Conservation (phyloP, 164 flowering plant species). For the Stephania cephalantha region DNA sequence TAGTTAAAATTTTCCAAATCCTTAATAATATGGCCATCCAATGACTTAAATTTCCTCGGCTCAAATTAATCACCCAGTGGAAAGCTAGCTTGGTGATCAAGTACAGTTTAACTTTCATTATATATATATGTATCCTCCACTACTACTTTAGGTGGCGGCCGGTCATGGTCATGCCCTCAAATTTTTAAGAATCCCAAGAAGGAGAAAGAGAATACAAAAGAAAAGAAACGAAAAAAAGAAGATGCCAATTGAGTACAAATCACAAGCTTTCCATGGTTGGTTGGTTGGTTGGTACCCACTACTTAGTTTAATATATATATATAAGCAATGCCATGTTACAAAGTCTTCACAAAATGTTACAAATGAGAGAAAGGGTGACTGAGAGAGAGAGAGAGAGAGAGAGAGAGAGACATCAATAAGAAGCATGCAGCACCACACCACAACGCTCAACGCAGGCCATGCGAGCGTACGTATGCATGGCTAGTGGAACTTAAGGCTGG, state of each 20-base stretch:
- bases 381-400: conserved; percentile 3
- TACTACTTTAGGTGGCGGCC: no score
- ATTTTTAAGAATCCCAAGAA: background rate
- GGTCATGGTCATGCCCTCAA: no score
- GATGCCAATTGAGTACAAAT: conserved; percentile 2
- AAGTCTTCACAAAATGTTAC: conserved; percentile 8
- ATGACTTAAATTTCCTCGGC: no score
- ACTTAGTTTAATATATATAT: background rate
- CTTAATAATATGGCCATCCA: background rate
- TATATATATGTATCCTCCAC: no score
- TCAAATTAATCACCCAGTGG: background rate
- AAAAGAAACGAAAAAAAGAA: background rate
- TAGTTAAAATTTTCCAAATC: background rate
- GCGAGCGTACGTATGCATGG: background rate
- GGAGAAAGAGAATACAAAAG: no score
- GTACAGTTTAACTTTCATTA: no score
- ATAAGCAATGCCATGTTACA: background rate
- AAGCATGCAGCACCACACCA: no score
- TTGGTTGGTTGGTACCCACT: background rate
- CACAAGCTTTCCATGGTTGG: background rate
- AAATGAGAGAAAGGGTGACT: conserved; percentile 1
- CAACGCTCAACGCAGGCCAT: no score
- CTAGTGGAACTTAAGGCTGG: conserved; percentile 87
- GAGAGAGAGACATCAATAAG: no score
- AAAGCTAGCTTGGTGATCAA: background rate